phyloP scores from a whole-genome alignment of 164 flowering plant species.

The Houttuynia cordata region DNA sequence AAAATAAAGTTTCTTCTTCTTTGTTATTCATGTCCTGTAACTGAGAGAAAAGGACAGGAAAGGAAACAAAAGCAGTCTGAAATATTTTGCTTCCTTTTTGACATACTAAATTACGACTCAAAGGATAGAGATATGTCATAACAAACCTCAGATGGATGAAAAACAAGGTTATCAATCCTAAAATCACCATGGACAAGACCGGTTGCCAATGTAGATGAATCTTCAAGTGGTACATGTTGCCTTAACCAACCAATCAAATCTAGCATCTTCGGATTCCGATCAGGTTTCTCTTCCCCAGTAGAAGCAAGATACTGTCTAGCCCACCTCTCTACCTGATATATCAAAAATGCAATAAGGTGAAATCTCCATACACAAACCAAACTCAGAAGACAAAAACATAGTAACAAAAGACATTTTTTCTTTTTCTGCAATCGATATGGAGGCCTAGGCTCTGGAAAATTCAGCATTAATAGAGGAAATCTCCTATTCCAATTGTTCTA shows the following conservation, averaged over 20 bases:
- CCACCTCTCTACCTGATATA: constrained; percentile 84
- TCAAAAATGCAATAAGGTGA: background rate
- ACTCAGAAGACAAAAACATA: too few species aligned
- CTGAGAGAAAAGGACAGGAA: too few species aligned
- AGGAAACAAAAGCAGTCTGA: background rate
- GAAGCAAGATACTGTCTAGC: constrained; percentile 79
- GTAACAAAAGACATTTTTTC: too few species aligned
- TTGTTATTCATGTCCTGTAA: too few species aligned
- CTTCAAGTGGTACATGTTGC: constrained; percentile 67
- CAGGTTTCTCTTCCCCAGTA: constrained; percentile 75
- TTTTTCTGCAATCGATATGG: too few species aligned
- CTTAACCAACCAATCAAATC: constrained; percentile 64
- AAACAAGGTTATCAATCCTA: constrained; percentile 86
- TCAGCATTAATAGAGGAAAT: too few species aligned
- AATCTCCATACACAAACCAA: too few species aligned
- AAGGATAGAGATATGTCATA: background rate
- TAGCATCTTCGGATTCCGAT: constrained; percentile 77
- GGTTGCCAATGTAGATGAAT: constrained; percentile 52
- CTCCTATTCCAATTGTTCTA: too few species aligned
- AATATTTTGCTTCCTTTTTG: background rate
- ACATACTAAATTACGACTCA: too few species aligned
- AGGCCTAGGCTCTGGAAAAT: too few species aligned
- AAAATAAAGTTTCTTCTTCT: too few species aligned
- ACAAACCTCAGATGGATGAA: constrained; percentile 83
- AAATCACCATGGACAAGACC: constrained; percentile 98